Evolutionary conservation across 306 rosid species (phyloP).

Genomic region (Cicer pinnatifidum): DNA sequence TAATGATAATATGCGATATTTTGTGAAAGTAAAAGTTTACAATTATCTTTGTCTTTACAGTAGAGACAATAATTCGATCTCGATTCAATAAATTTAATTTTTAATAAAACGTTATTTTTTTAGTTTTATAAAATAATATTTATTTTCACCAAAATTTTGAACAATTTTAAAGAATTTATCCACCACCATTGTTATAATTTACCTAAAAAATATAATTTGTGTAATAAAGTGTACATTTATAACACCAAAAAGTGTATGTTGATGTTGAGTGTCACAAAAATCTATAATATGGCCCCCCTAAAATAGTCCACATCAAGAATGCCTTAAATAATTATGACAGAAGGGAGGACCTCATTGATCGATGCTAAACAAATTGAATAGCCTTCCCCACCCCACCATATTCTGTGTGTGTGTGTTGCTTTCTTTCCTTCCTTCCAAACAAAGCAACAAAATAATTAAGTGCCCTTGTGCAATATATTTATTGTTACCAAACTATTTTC

Average conservation of each 20-base stretch:
- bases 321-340: slow-evolving; percentile 37
- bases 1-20: no score
- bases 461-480: slow-evolving; percentile 20
- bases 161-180: no score
- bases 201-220: no score
- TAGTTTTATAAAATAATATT: no score
- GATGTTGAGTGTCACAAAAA: slow-evolving; percentile 9
- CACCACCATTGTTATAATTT: no score
- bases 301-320: slow-evolving; percentile 28
- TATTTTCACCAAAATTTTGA: no score
- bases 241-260: not conserved
- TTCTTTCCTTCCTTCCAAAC: slow-evolving; percentile 31
- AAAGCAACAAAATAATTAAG: slow-evolving; percentile 38
- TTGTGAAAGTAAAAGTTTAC: no score
- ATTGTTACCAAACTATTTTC: slow-evolving; percentile 10
- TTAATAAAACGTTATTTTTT: no score
- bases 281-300: slow-evolving; percentile 34
- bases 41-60: no score
- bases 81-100: no score
- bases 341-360: slow-evolving; percentile 28
- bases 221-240: no score
- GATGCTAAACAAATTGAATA: slow-evolving; percentile 11
- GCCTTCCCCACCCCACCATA: slow-evolving; percentile 35
- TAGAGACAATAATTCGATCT: no score
- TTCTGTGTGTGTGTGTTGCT: not conserved